Evolutionary conservation across 306 rosid genomes (phyloP), one percentile per base, ranked within the genome.

Genomic region (Lathyrus sativus): DNA sequence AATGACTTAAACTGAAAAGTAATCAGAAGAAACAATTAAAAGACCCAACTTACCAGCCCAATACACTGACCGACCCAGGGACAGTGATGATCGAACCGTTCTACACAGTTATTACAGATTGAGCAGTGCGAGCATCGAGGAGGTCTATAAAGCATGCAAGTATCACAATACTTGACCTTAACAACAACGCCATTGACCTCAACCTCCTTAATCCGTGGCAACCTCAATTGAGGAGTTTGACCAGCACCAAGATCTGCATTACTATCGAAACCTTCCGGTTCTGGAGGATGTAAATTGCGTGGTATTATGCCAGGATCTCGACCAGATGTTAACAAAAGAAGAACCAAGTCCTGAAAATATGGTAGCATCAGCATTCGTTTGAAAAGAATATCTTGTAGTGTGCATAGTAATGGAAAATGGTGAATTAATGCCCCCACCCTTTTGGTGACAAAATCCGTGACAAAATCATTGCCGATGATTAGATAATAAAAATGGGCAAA

Each of bases 51-150:
- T 82, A 92, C 98, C 87, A 86, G 87, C 48, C 99, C 99, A 67
- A 93, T 93, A 78, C 99, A 93, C 81, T 93, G 99, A 19, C 99
- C 99, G 63, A 93, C 96, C 99, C 99, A 93, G 26, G 99, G 99
- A 74, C 99, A 93, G 78, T 93, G 99, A 62, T 93, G 99, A 78
- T 93, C 99, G 60, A 93, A 93, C 54, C 96, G 84, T 73, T 90
- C 96, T 8, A 93, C 98, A 60, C 98, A 93, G 81, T 93, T 93
- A 54, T 93, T 93, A 87, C 99, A 93, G 62, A 93, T 93, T 22
- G 99, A 93, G 74, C 99, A 93, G 80, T 93, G 99, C 2, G 99
- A 93, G 81, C 99, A 93, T 74, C 99, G 96, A 61, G 97, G 96
- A 81, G 99, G 96, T 59, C 99, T 85, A 76, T 93, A 93, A 55